Evolutionary conservation across 805 yeast species (phyloP).

Genomic region (Aciculoconidium aculeatum): DNA sequence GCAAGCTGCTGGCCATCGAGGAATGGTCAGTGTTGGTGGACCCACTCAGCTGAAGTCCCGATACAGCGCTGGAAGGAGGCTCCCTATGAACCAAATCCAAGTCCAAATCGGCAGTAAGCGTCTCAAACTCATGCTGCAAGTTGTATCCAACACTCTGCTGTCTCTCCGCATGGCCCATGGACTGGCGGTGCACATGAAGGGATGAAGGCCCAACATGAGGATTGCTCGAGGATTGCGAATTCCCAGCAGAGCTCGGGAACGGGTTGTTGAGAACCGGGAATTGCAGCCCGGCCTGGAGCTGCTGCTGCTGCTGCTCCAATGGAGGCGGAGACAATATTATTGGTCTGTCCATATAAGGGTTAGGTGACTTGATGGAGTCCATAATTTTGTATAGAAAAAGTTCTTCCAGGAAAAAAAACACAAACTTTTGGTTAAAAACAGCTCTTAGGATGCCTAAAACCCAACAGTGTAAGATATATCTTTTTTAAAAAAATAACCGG

Average conservation of each 20-base stretch:
- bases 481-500: too few relatives aligned
- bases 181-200: neutral
- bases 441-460: too few relatives aligned
- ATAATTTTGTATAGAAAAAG: too few relatives aligned
- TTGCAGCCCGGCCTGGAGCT: conserved; percentile 3
- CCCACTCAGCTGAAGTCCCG: too few relatives aligned
- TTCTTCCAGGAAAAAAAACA: neutral
- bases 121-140: conserved; percentile 42
- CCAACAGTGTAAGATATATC: too few relatives aligned
- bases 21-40: too few relatives aligned
- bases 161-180: conserved; percentile 14
- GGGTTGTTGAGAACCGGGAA: conserved; percentile 1
- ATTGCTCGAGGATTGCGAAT: neutral
- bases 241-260: neutral
- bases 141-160: conserved; percentile 42
- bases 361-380: conserved; percentile 3
- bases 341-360: conserved; percentile 22
- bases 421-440: neutral
- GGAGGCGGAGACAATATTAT: conserved; percentile 40
- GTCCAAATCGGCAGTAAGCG: conserved; percentile 41
- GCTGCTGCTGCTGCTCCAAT: conserved; percentile 18
- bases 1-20: conserved; percentile 3
- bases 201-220: neutral
- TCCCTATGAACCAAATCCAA: conserved; percentile 28
- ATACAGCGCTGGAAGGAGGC: too few relatives aligned